Base-by-base conservation (phyloP, 2,329 filamentous ascomycete genomes). In the Hysterium pulicare region DNA sequence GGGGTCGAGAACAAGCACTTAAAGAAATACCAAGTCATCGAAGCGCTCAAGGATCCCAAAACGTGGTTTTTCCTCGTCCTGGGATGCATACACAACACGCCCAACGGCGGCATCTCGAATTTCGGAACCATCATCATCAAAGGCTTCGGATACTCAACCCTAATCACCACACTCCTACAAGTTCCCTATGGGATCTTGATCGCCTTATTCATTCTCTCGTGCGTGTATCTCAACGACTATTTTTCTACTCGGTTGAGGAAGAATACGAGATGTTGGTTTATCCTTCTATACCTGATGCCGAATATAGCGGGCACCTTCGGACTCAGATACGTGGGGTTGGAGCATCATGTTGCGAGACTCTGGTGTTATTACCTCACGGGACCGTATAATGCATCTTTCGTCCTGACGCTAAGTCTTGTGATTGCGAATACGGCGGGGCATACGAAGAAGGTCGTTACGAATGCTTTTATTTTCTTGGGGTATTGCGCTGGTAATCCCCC, bases 401-500 rank as follows among this genome's bases (percentile, higher is more conserved):
- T 76, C 3, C 57, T 78, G 38, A 64, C 77, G 2, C 60, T 77
- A 0, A 71, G 69, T 1, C 64, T 76, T 39, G 71, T 70, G 36
- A 74, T 71, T 1, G 71, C 71, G 33, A 76, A 77, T 50, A 52
- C 47, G 2, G 48, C 48, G 21, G 52, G 50, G 13, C 47, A 53
- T 31, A 53, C 52, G 3, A 55, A 55, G 45, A 49, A 83, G 54
- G 78, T 82, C 39, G 73, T 81, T 28, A 79, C 78, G 4, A 80
- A 78, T 17, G 79, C 76, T 1, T 73, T 80, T 43, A 69, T 82
- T 2, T 82, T 80, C 64, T 67, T 83, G 8, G 78, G 77, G 0
- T 78, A 78, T 42, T 82, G 78, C 51, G 71, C 76, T 1, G 80
- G 79, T 4, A n/a, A n/a, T n/a, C n/a, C n/a, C n/a, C n/a, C n/a